Evolutionary conservation across 495 filamentous ascomycete species (phyloP), one percentile per base, ranked within the genome.

Genomic region (Trichoderma parareesei): DNA sequence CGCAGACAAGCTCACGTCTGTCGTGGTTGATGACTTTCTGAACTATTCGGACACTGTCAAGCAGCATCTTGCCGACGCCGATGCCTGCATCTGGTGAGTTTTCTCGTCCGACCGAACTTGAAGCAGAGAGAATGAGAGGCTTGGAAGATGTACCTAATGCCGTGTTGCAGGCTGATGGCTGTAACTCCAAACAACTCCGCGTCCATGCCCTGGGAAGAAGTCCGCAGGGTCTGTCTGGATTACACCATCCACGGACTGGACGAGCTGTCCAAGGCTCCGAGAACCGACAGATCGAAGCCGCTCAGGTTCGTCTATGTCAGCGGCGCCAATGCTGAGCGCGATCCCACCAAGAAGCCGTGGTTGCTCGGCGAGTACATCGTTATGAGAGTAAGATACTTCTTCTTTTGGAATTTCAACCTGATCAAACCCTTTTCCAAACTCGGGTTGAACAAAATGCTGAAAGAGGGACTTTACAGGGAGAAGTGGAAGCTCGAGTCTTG

Each of bases 71-170:
- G 66, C 72, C 2, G 76, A 70, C 9, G 83, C 80, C 1, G 79
- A 83, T 65, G 80, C 78, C 0, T 84, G 81, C 67, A 82, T 85
- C 42, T 86, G 81, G 81, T 83, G 73, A 18, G 20, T 27, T 27
- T 27, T 27, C 27, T 27, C 27, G 27, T 27, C 27, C 27, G 27
- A 27, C 27, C 27, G 27, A 27, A 46, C 44, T 60, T 33, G 16
- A 18, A 55, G 38, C 18, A 42, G 9, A 40, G 11, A 10, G 35
- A 59, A 38, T 49, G 14, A 53, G 27, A n/a, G 5, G 9, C 48
- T 1, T 37, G 8, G 35, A 11, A 5, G 4, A 4, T n/a, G n/a
- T n/a, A n/a, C n/a, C 20, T 57, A n/a, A 57, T n/a, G 11, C 5
- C 11, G 44, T 20, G 1, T 46, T 11, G 44, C 38, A 79, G 77